Evolutionary conservation across 257 asterid genomes (phyloP), one percentile per base, ranked within the genome.

Genomic region (Solanum stenotomum): DNA sequence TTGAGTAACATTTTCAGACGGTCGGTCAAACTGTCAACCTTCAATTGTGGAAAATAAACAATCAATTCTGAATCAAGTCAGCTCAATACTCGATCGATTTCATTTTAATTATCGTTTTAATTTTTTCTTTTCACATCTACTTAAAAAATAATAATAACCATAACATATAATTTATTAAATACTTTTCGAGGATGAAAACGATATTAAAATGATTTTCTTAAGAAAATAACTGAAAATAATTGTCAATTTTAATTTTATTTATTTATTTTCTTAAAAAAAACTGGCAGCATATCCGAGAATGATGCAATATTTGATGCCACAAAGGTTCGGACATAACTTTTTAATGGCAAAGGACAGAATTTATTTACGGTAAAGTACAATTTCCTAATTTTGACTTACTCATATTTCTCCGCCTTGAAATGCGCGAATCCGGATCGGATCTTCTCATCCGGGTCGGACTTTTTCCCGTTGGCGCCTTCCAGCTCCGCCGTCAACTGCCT

Each of bases 341-440:
- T 81, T 44, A 44, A 6, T 77, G 2, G 67, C 75, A 33, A n/a
- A 88, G 27, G 44, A 61, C 61, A 33, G 86, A n/a, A 63, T 29
- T 16, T 33, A 70, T 29, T 46, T 46, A n/a, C 56, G 77, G 56
- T 34, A 44, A 25, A 61, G 75, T 63, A 88, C 75, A 65, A 25
- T 10, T 23, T n/a, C 31, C 16, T n/a, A 65, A n/a, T 65, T 18
- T 38, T 52, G 16, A 88, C 95, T 76, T 92, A 93, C 95, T 90
- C 94, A 87, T 86, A 93, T 74, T 89, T 93, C 67, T 93, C 94
- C 52, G 59, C 88, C 91, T 92, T 93, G 92, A 92, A 93, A 46
- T 90, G 93, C 0, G 91, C 92, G 34, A 96, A 96, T 65, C 99
- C 99, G 87, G 95, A 61, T 89, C 91, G 93, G 91, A 96, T 94